phyloP scores from a whole-genome alignment of 257 asterid genomes.

The Marsdenia floribunda region DNA sequence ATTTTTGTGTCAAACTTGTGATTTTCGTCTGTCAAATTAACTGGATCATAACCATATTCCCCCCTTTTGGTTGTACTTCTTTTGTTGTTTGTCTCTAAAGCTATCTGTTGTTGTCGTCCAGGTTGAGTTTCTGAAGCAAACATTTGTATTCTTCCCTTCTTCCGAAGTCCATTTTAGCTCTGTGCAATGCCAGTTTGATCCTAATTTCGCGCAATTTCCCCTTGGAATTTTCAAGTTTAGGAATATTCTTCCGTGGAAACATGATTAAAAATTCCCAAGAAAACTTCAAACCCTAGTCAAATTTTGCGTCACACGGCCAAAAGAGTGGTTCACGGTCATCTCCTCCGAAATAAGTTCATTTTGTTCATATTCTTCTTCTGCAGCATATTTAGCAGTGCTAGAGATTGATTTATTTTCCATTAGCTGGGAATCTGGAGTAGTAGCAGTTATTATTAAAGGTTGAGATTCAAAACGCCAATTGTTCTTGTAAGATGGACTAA shows the following conservation, averaged over 20 bases:
- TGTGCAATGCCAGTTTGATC: background rate
- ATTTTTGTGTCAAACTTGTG: too few relatives aligned
- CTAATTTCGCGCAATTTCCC: background rate
- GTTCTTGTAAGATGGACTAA: conserved; percentile 9
- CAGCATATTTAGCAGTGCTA: background rate
- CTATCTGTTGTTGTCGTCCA: too few relatives aligned
- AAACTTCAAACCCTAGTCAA: background rate
- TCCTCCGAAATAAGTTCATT: background rate
- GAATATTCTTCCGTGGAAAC: conserved; percentile 9
- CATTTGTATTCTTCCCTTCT: background rate
- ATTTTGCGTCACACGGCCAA: conserved; percentile 17
- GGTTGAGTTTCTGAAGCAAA: background rate
- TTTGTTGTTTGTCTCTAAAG: too few relatives aligned
- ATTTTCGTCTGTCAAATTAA: too few relatives aligned
- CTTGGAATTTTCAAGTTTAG: background rate
- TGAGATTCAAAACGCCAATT: background rate
- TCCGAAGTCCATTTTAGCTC: background rate
- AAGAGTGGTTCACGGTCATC: conserved; percentile 24
- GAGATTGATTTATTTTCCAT: background rate
- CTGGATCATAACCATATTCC: too few relatives aligned
- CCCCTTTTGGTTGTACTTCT: too few relatives aligned
- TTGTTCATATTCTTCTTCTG: background rate
- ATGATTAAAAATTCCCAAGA: conserved; percentile 6
- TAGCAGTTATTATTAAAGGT: background rate
- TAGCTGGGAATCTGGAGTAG: too few relatives aligned